Evolutionary conservation across 306 rosid genomes (phyloP), one percentile per base, ranked within the genome.

Genomic region (Gillenia trifoliata): DNA sequence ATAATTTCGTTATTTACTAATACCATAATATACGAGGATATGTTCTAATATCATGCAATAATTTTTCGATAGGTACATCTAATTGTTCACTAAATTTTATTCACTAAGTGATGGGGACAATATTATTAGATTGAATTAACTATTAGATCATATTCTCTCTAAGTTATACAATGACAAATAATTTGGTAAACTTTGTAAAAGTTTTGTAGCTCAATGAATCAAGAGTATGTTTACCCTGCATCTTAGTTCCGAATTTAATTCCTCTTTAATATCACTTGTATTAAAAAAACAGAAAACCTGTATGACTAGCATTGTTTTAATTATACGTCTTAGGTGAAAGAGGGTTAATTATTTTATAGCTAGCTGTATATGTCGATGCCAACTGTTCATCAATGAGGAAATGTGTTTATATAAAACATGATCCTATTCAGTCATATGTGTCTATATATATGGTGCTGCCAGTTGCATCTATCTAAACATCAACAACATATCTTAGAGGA

Each of bases 351-450:
- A 17, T 45, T 45, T 45, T 45, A 47, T 30, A 12, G 73, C 73
- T 33, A 49, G 61, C 61, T 55, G 61, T 26, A 13, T 59, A 59
- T 12, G 34, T 59, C 31, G 78, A 71, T 66, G 81, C 87, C 85
- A 88, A 81, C 90, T 86, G 86, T 83, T 13, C 17, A 45, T 45
- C 19, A 45, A 45, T 45, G 52, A 45, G 20, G 52, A 45, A 45
- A 45, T 45, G 52, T 15, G 52, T 45, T 4, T 45, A 45, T 4
- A 15, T 15, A 45, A 13, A 45, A 78, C 60, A 54, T 75, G 79
- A 26, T 52, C 63, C 33, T 38, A 67, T 71, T 70, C 60, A 63
- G 65, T 77, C 64, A 47, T 9, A 54, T 56, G 33, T 40, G n/a
- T 25, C 16, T 7, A 25, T 25, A 64, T 8, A 38, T 38, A 38